Evolutionary conservation across 2,329 filamentous ascomycete genomes (phyloP).

Genomic region (Sodiomyces alkalinus): DNA sequence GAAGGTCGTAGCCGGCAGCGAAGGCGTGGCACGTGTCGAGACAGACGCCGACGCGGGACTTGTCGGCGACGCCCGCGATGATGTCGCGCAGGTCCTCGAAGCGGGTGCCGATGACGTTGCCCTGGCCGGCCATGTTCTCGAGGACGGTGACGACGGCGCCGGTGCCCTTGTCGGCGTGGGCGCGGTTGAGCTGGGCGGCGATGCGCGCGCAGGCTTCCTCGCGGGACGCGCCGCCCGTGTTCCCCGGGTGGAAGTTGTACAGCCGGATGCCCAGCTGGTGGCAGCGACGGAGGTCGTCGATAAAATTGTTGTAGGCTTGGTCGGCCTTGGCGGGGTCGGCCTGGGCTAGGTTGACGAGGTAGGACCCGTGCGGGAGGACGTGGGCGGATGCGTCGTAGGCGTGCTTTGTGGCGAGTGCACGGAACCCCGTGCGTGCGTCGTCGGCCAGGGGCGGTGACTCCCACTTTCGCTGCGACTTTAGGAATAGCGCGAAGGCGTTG

Average conservation of each 20-base stretch:
- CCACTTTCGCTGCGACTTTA: slow-evolving; percentile 97
- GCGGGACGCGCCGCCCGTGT: slow-evolving; percentile 52
- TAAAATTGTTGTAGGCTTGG: slow-evolving; percentile 73
- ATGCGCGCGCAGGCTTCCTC: slow-evolving; percentile 62
- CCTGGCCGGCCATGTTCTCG: slow-evolving; percentile 89
- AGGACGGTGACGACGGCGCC: slow-evolving; percentile 65
- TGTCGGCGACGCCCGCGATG: slow-evolving; percentile 65
- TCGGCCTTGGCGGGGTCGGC: slow-evolving; percentile 62
- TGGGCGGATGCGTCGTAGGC: slow-evolving; percentile 56
- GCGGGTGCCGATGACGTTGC: slow-evolving; percentile 71
- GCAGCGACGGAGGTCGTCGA: slow-evolving; percentile 79
- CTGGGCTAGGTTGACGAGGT: slow-evolving; percentile 91
- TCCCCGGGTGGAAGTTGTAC: slow-evolving; percentile 98
- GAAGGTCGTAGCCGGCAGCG: slow-evolving; percentile 82
- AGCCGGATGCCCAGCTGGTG: slow-evolving; percentile 71
- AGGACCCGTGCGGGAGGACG: slow-evolving; percentile 84
- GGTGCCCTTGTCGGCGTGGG: slow-evolving; percentile 66
- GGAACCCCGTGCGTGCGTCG: slow-evolving; percentile 55
- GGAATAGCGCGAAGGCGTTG: slow-evolving; percentile 86
- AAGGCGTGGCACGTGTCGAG: slow-evolving; percentile 96
- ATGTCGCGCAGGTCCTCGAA: slow-evolving; percentile 82
- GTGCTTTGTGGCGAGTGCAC: slow-evolving; percentile 49
- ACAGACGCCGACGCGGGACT: slow-evolving; percentile 77
- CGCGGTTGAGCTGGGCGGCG: slow-evolving; percentile 65
- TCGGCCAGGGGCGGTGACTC: slow-evolving; percentile 60